Evolutionary conservation across 2,329 filamentous ascomycete genomes (phyloP), one percentile per base, ranked within the genome.

Genomic region (Sporothrix inflata): DNA sequence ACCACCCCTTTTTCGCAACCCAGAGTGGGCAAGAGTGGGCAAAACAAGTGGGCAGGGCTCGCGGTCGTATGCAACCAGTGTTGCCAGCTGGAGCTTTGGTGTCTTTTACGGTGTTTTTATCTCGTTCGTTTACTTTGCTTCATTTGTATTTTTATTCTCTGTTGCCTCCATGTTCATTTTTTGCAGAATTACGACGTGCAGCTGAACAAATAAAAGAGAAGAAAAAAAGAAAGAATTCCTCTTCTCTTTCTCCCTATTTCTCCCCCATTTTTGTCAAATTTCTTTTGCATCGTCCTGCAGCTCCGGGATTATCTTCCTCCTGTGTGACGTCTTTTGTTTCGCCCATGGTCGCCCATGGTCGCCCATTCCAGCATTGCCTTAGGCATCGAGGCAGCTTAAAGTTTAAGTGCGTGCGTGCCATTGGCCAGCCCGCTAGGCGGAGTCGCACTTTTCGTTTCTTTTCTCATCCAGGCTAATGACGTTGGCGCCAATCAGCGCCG

Each of bases 401-500:
- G 45, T 47, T 42, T 49, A 34, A 66, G 42, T 30, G 27, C 21
- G 1, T 34, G 65, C 45, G 45, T 49, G 27, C 45, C 65, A 67
- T 67, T 67, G 65, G 65, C 16, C 45, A 67, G 27, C 9, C 45
- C 27, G 12, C 24, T 51, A 9, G 65, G 24, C 40, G 19, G 8
- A 12, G 45, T 30, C 8, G 24, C 42, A 49, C 34, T 70, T 40
- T 61, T 65, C 21, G 57, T 63, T 42, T 24, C n/a, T 42, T 40
- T 53, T n/a, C 9, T 38, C 45, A 4, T 57, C 34, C 47, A 65
- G 57, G 71, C 72, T 71, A 73, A 72, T 66, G 49, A 53, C 57
- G 27, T 55, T n/a, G 49, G 4, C 19, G 40, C 70, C 63, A 73
- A 73, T 71, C 70, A 73, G 67, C 71, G 60, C 34, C 47, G 34